phyloP scores from a whole-genome alignment of 441 rosid genomes.

The Eugenia klotzschiana region DNA sequence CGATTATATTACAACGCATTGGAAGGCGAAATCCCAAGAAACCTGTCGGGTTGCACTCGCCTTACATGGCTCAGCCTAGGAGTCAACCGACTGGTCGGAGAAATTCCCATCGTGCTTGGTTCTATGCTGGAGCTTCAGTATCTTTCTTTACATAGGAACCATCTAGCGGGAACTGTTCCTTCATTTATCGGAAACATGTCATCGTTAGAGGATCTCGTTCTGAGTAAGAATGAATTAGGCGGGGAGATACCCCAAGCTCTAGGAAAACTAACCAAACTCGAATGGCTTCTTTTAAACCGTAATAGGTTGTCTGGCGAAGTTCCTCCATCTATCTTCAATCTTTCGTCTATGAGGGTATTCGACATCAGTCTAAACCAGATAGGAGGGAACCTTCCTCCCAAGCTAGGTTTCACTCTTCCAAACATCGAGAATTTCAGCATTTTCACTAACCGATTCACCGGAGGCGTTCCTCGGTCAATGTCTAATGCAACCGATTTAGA shows the following conservation, averaged over 20 bases:
- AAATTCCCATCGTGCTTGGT: background rate
- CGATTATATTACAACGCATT: background rate
- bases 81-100: background rate
- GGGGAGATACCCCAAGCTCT: background rate
- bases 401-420: conserved; percentile 1
- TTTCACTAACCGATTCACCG: background rate
- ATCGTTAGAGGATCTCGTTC: background rate
- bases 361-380: background rate
- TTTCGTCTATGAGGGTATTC: background rate
- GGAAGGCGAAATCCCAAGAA: background rate
- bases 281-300: rapidly evolving
- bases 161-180: background rate
- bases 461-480: background rate
- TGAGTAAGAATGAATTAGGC: background rate
- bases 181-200: background rate
- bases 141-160: background rate
- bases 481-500: conserved; percentile 4
- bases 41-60: background rate
- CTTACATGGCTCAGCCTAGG: background rate
- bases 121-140: background rate
- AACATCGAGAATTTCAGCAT: background rate
- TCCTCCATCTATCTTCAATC: background rate
- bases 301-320: background rate
- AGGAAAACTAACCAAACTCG: background rate
- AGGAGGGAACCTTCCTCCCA: background rate